Percentiles rank a stretch among this genome's conserved stretches.
phyloP scores from a whole-genome alignment of 768 basidiomycete species.

The Thelephora aurantiotincta region DNA sequence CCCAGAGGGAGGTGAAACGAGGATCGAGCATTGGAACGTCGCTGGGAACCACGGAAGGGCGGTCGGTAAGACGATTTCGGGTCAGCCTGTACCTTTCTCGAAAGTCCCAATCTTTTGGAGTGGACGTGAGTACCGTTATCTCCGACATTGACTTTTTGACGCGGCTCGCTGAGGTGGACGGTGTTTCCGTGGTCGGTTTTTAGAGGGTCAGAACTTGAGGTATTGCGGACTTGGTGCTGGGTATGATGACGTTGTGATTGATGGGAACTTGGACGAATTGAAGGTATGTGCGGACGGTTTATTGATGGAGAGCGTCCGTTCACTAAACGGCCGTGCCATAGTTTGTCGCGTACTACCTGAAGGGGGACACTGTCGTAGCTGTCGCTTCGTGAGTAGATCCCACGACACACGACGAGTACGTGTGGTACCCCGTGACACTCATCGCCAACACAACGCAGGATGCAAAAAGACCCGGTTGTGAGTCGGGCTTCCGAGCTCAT shows the following conservation, averaged over 20 bases:
- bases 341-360: constrained; percentile 75
- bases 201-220: constrained; percentile 76
- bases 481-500: constrained; percentile 67
- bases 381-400: constrained; percentile 37
- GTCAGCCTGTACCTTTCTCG: constrained; percentile 46
- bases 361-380: constrained; percentile 47
- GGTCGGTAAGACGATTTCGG: constrained; percentile 67
- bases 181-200: neutral
- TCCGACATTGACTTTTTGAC: neutral
- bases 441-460: constrained; percentile 24
- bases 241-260: constrained; percentile 67
- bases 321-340: constrained; percentile 12
- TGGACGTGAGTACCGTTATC: constrained; percentile 42
- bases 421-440: neutral
- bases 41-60: constrained; percentile 79
- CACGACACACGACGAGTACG: no score
- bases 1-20: constrained; percentile 30
- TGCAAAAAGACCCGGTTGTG: constrained; percentile 75
- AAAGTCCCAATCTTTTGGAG: constrained; percentile 89
- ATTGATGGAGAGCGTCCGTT: neutral
- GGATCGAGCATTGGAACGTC: constrained; percentile 93
- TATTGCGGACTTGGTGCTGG: constrained; percentile 65
- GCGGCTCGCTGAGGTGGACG: neutral
- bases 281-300: constrained; percentile 35
- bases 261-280: constrained; percentile 60